Evolutionary conservation across 495 filamentous ascomycete species (phyloP).

Genomic region (Penicillium tannophilum): DNA sequence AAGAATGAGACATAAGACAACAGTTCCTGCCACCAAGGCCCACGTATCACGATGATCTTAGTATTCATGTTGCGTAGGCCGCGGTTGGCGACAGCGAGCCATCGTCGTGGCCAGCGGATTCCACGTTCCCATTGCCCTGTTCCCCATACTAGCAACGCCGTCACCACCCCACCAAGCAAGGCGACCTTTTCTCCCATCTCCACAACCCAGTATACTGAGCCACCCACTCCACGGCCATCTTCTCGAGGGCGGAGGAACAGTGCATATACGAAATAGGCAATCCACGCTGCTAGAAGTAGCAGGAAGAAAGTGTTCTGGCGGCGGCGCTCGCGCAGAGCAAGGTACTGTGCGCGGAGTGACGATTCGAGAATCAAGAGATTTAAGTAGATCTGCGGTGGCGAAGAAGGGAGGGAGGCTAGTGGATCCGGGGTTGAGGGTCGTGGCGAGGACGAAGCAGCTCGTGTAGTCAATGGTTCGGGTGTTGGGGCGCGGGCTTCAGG

Average conservation of each 20-base stretch:
- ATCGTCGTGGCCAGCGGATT: conserved; percentile 89
- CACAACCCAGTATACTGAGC: conserved; percentile 93
- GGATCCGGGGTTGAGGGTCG: conserved; percentile 64
- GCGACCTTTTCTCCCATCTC: conserved; percentile 86
- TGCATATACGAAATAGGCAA: conserved; percentile 77
- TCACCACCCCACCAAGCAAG: conserved; percentile 83
- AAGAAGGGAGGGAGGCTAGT: conserved; percentile 77
- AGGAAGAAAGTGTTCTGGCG: conserved; percentile 97
- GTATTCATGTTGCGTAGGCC: conserved; percentile 90
- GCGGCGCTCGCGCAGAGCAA: conserved; percentile 82
- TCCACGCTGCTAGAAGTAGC: conserved; percentile 75
- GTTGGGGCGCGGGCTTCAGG: conserved; percentile 47
- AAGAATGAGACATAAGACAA: conserved; percentile 70
- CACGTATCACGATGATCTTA: conserved; percentile 87
- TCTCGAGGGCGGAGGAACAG: conserved; percentile 88
- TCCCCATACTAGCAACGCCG: conserved; percentile 80
- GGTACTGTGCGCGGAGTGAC: conserved; percentile 88
- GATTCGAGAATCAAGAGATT: conserved; percentile 97
- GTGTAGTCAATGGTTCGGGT: conserved; percentile 39
- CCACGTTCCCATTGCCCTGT: conserved; percentile 95
- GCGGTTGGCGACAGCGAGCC: conserved; percentile 84
- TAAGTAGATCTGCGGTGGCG: conserved; percentile 96
- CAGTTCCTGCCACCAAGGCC: conserved; percentile 79
- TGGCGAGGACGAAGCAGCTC: conserved; percentile 37
- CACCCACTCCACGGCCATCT: conserved; percentile 86